Evolutionary conservation across 345 rosid species (phyloP).

Genomic region (Moricandia moricandioides): DNA sequence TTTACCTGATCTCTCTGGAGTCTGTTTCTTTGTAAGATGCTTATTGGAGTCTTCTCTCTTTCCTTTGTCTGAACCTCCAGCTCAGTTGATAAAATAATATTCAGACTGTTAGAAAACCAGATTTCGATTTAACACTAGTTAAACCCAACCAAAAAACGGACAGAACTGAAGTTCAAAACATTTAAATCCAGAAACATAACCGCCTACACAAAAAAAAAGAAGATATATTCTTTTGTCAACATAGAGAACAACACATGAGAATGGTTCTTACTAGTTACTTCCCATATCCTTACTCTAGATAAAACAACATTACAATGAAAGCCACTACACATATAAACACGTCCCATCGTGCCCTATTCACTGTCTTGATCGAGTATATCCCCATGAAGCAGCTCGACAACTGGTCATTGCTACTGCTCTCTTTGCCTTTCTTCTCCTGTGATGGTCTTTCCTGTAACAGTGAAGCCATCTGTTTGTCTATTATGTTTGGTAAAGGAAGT

Average conservation of each 20-base stretch:
- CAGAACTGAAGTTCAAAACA: neutral
- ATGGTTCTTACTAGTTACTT: neutral
- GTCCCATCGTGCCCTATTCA: slow-evolving; percentile 27
- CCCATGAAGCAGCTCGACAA: slow-evolving; percentile 31
- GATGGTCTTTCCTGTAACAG: slow-evolving; percentile 10
- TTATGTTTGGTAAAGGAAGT: slow-evolving; percentile 27
- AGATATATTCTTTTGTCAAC: neutral
- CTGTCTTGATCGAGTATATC: slow-evolving; percentile 28
- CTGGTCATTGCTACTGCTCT: neutral
- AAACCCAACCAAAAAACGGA: neutral
- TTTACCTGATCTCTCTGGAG: neutral
- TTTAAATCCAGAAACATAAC: neutral
- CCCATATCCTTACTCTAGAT: neutral
- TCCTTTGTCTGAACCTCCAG: neutral
- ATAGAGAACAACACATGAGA: neutral
- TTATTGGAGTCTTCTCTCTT: neutral
- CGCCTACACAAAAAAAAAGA: neutral
- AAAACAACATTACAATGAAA: slow-evolving; percentile 1
- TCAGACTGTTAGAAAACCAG: neutral
- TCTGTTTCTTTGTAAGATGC: neutral
- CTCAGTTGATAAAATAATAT: neutral
- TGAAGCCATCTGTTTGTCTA: slow-evolving; percentile 27
- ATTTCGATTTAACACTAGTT: neutral
- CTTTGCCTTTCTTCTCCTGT: slow-evolving; percentile 9
- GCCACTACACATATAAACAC: neutral